These are phyloP conservation scores for Ilex paraguariensis DNA, from an alignment of 305 asterid genomes.

Conservation along the genomic window DNA sequence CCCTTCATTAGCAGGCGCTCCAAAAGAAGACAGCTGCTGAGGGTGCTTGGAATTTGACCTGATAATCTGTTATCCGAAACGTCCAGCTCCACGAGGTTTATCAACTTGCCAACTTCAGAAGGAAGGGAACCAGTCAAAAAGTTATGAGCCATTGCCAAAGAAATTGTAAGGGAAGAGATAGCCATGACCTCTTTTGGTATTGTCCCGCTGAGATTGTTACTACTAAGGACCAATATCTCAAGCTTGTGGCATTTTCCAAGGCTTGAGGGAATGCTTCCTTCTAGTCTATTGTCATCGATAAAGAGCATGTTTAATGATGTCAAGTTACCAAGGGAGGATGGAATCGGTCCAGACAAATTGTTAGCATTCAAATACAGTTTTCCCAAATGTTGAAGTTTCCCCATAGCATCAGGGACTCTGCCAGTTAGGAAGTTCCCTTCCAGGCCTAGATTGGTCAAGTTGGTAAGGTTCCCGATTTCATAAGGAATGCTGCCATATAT, in stretches of 20 bases:
- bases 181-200: constrained; percentile 18
- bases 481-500: constrained; percentile 18
- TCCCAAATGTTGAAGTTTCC: constrained; percentile 7
- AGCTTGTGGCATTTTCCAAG: constrained; percentile 23
- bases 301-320: constrained; percentile 7
- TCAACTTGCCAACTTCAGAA: constrained; percentile 1
- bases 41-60: background rate
- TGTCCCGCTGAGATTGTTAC: constrained; percentile 26
- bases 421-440: constrained; percentile 16
- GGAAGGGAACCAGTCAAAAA: constrained; percentile 25
- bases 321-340: constrained; percentile 16
- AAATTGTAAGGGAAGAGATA: constrained; percentile 17
- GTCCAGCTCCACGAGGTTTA: background rate
- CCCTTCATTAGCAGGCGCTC: background rate
- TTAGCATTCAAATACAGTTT: constrained; percentile 8
- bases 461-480: constrained; percentile 16
- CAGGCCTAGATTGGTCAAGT: constrained; percentile 11
- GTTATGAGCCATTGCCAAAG: constrained; percentile 20
- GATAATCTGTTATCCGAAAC: background rate
- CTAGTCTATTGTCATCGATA: constrained; percentile 23
- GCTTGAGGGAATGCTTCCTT: constrained; percentile 22
- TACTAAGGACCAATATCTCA: constrained; percentile 18
- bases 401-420: constrained; percentile 13
- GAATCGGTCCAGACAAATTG: constrained; percentile 19
- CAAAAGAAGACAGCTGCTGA: background rate